phyloP scores from a whole-genome alignment of 352 stramenopile species.

The Phytophthora megakarya region DNA sequence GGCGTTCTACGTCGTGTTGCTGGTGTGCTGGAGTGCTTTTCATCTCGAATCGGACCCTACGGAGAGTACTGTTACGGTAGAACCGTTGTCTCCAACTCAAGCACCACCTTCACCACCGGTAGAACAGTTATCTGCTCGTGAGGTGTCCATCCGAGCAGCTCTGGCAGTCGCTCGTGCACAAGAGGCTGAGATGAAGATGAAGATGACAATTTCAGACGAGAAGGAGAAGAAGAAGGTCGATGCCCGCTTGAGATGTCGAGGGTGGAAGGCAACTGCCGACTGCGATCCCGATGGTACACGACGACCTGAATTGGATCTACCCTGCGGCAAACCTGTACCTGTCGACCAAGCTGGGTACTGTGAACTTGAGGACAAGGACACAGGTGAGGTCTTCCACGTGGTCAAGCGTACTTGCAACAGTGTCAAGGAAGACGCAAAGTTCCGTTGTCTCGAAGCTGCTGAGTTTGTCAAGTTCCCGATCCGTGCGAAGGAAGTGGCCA shows the following conservation, averaged over 20 bases:
- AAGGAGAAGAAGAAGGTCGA: conserved; percentile 25
- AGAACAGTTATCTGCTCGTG: conserved; percentile 14
- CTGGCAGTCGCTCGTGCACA: conserved; percentile 18
- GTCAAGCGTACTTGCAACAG: conserved; percentile 61
- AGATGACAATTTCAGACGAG: conserved; percentile 17
- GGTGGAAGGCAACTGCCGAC: conserved; percentile 29
- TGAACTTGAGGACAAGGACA: conserved; percentile 42
- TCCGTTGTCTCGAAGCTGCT: conserved; percentile 54
- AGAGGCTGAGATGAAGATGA: conserved; percentile 17
- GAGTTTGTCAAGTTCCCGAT: conserved; percentile 69
- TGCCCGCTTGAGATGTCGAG: conserved; percentile 31
- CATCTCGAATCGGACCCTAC: neutral
- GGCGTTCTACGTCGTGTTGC: conserved; percentile 13
- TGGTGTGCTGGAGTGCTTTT: conserved; percentile 26
- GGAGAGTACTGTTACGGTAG: too few species aligned
- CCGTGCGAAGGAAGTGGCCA: conserved; percentile 36
- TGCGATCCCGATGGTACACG: conserved; percentile 28
- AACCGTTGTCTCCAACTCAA: neutral
- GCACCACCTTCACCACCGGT: neutral
- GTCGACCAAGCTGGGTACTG: conserved; percentile 50
- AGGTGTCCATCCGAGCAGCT: conserved; percentile 26
- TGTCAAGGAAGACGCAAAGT: conserved; percentile 44
- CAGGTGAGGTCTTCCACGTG: conserved; percentile 30
- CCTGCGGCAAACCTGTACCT: conserved; percentile 27
- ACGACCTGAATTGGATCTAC: conserved; percentile 14